A percentile compares a stretch with the other conserved stretches of the same genome.
phyloP scores from a whole-genome alignment of 2,329 filamentous ascomycete species.

The Penicillium hesseltinei region DNA sequence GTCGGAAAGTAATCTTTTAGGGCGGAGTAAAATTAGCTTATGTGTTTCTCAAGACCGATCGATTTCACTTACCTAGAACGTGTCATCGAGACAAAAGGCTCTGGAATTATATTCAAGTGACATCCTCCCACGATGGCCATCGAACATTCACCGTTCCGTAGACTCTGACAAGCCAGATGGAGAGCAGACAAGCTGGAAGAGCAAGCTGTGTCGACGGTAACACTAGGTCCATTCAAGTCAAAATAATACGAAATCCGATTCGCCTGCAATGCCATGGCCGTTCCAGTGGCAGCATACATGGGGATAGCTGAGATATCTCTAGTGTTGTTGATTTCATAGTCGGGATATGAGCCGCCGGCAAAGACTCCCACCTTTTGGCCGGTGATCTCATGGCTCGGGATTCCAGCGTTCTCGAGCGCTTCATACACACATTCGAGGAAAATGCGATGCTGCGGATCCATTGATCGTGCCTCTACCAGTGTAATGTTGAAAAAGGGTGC shows the following conservation, averaged over 20 bases:
- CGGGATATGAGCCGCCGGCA: slow-evolving; percentile 21
- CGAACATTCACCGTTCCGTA: slow-evolving; percentile 25
- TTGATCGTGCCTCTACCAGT: slow-evolving; percentile 22
- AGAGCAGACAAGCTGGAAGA: slow-evolving; percentile 29
- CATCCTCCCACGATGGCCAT: slow-evolving; percentile 29
- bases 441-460: slow-evolving; percentile 28
- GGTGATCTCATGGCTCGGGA: slow-evolving; percentile 21
- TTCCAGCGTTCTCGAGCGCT: slow-evolving; percentile 29
- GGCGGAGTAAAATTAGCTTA: background rate
- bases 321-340: slow-evolving; percentile 26
- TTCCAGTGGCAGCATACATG: slow-evolving; percentile 25
- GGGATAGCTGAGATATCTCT: slow-evolving; percentile 23
- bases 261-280: slow-evolving; percentile 23
- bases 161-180: slow-evolving; percentile 26
- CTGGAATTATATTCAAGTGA: slow-evolving; percentile 28
- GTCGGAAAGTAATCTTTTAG: slow-evolving; percentile 21
- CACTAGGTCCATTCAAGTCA: slow-evolving; percentile 29
- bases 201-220: slow-evolving; percentile 32
- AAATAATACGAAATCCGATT: slow-evolving; percentile 34
- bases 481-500: slow-evolving; percentile 32
- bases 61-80: slow-evolving; percentile 15
- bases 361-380: slow-evolving; percentile 25
- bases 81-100: slow-evolving; percentile 26
- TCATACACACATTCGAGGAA: slow-evolving; percentile 29
- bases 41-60: background rate